Conservation (phyloP, 495 filamentous ascomycete genomes). For the Cairneyella variabilis region DNA sequence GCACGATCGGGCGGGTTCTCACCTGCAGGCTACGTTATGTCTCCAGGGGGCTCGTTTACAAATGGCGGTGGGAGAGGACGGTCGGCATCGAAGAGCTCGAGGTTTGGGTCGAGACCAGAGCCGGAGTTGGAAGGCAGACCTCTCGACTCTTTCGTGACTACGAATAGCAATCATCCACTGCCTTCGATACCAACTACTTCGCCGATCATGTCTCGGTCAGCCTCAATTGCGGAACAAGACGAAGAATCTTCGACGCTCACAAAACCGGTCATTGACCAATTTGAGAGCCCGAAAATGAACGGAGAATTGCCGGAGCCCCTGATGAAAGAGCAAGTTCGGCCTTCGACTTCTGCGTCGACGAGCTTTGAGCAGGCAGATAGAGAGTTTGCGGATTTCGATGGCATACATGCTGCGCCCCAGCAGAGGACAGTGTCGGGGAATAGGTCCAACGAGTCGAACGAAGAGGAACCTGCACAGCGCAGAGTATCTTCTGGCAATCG, state of each 20-base stretch:
- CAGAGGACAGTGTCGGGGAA: neutral
- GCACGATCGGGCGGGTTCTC: conserved; percentile 71
- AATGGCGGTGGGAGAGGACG: conserved; percentile 51
- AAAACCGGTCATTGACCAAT: conserved; percentile 1
- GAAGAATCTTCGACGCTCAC: conserved; percentile 22
- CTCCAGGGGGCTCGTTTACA: conserved; percentile 58
- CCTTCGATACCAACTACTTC: conserved; percentile 23
- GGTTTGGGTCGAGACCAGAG: conserved; percentile 48
- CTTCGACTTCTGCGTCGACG: conserved; percentile 50
- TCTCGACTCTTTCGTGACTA: conserved; percentile 32
- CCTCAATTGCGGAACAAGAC: conserved; percentile 26
- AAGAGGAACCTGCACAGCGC: neutral
- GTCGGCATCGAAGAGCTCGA: conserved; percentile 53
- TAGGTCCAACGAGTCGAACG: neutral
- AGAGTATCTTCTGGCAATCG: conserved; percentile 15
- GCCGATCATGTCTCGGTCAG: conserved; percentile 14
- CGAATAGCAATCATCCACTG: too few species aligned
- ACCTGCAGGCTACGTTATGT: conserved; percentile 60
- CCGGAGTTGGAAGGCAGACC: conserved; percentile 43
- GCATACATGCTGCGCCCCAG: conserved; percentile 58
- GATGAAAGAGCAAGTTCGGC: conserved; percentile 24
- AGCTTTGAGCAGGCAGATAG: conserved; percentile 64
- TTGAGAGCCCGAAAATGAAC: conserved; percentile 5
- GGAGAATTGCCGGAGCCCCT: conserved; percentile 21
- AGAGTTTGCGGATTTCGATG: conserved; percentile 91